A percentile compares a stretch with the other conserved stretches of the same genome.
phyloP scores from a whole-genome alignment of 2,329 filamentous ascomycete species.

The Aureobasidium sp. region DNA sequence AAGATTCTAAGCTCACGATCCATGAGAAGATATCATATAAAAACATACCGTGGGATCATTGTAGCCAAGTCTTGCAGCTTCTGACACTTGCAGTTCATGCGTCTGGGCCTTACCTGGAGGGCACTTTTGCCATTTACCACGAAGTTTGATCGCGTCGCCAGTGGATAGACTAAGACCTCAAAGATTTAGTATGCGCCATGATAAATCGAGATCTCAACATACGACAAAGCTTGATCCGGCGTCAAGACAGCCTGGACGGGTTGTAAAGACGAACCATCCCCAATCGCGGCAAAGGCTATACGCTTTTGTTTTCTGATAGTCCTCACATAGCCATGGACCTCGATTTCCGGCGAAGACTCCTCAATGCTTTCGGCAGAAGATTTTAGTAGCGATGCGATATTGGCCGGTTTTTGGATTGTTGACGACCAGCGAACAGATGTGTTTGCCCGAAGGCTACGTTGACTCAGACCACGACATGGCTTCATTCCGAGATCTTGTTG shows the following conservation, averaged over 20 bases:
- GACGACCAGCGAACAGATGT: background rate
- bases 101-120: constrained; percentile 60
- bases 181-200: background rate
- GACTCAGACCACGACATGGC: constrained; percentile 6
- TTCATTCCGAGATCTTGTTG: background rate
- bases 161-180: constrained; percentile 60
- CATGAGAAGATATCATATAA: background rate
- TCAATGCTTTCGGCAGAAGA: background rate
- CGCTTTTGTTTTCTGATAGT: constrained; percentile 82
- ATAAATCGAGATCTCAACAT: constrained; percentile 28
- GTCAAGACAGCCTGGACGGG: constrained; percentile 75
- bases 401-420: constrained; percentile 2
- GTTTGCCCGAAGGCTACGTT: background rate
- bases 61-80: constrained; percentile 63
- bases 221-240: constrained; percentile 66
- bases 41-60: constrained; percentile 68
- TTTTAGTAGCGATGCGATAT: constrained; percentile 5
- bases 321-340: constrained; percentile 70
- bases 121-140: constrained; percentile 68
- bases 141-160: constrained; percentile 71
- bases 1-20: background rate
- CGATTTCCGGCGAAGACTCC: constrained; percentile 14
- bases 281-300: constrained; percentile 73
- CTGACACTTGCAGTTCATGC: constrained; percentile 71
- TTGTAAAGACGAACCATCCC: constrained; percentile 76